These are phyloP conservation scores for Xylariaceae sp. DNA, from an alignment of 2,329 filamentous ascomycete genomes.

Conservation along the genomic window DNA sequence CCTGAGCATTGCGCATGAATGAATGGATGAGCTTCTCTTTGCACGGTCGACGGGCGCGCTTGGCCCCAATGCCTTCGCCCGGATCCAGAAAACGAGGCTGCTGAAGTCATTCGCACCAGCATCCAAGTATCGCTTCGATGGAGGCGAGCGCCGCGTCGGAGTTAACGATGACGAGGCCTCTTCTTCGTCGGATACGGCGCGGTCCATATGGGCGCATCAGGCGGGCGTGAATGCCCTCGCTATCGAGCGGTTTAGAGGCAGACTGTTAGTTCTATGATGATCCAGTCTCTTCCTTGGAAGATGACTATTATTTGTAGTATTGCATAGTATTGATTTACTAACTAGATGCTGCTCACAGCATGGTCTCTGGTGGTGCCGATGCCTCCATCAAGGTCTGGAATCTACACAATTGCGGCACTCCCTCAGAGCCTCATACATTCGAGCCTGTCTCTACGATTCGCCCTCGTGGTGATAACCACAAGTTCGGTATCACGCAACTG, in stretches of 20 bases:
- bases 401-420: constrained; percentile 56
- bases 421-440: constrained; percentile 44
- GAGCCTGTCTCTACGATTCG: constrained; percentile 49
- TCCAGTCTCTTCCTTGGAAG: neutral
- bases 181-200: constrained; percentile 30
- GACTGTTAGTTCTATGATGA: constrained; percentile 49
- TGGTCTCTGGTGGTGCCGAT: constrained; percentile 82
- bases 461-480: constrained; percentile 48
- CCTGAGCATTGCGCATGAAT: constrained; percentile 51
- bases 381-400: constrained; percentile 84
- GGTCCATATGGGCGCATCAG: constrained; percentile 59
- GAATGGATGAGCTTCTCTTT: constrained; percentile 73
- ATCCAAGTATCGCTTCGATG: constrained; percentile 65
- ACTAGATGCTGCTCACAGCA: constrained; percentile 38
- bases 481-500: constrained; percentile 68
- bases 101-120: constrained; percentile 64
- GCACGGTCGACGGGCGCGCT: constrained; percentile 69
- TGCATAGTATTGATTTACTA: constrained; percentile 16
- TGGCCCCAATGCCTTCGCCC: constrained; percentile 57
- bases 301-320: neutral
- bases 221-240: constrained; percentile 75
- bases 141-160: constrained; percentile 42
- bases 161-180: constrained; percentile 26
- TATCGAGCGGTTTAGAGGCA: constrained; percentile 75
- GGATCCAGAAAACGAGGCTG: constrained; percentile 59